Conservation (phyloP, 192 early-diverging fungal species). For the Lobosporangium transversale region DNA sequence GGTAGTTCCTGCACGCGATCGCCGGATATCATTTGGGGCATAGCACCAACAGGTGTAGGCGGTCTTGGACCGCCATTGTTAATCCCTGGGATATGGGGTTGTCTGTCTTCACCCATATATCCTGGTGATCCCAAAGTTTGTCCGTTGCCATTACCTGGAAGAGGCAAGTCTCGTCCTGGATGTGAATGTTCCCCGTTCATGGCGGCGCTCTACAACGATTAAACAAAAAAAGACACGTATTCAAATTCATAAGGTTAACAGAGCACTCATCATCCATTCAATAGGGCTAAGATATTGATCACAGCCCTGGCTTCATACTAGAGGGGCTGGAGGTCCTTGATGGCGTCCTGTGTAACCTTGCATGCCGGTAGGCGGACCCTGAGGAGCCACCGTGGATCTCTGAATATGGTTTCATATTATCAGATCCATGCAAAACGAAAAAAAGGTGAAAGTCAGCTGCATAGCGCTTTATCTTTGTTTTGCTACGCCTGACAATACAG, state of each 20-base stretch:
- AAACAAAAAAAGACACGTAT: not conserved
- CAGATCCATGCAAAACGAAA: not conserved
- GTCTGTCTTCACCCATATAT: conserved; percentile 31
- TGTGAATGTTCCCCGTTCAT: conserved; percentile 35
- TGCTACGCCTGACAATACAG: not conserved
- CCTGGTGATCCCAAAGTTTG: conserved; percentile 14
- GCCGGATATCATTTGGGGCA: conserved; percentile 51
- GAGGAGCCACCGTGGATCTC: conserved; percentile 44
- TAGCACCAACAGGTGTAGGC: conserved; percentile 28
- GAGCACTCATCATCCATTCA: not conserved
- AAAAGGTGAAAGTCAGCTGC: not conserved
- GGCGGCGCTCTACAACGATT: conserved; percentile 6
- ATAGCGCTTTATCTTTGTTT: not conserved
- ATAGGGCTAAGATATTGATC: not conserved
- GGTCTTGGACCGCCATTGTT: conserved; percentile 32
- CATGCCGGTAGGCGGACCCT: conserved; percentile 47
- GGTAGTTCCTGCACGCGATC: conserved; percentile 23
- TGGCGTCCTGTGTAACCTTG: conserved; percentile 47
- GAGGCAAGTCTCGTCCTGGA: conserved; percentile 33
- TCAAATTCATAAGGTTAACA: too few relatives aligned
- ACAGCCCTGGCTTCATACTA: conserved; percentile 11
- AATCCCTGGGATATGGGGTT: conserved; percentile 46
- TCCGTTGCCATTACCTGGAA: conserved; percentile 29
- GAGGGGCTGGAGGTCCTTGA: conserved; percentile 34
- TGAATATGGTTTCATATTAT: not conserved